These are phyloP conservation scores for Nicotiana tabacum DNA, from an alignment of 257 asterid species.

Conservation along the genomic window DNA sequence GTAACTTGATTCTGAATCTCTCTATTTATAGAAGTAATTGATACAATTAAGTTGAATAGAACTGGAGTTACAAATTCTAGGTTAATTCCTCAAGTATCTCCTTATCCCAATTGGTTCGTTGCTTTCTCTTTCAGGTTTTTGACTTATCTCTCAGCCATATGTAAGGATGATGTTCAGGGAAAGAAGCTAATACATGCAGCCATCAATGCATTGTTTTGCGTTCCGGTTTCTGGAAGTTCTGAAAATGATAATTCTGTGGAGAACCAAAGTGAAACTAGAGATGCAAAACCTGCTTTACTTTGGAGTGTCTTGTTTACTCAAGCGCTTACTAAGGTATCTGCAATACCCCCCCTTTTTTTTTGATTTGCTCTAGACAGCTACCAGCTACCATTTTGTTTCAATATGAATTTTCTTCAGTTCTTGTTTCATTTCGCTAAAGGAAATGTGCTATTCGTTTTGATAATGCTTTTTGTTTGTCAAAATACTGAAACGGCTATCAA, in stretches of 20 bases:
- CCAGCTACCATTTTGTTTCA: not conserved
- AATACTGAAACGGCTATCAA: not conserved
- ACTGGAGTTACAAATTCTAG: not conserved
- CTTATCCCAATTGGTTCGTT: constrained; percentile 2
- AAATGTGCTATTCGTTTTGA: not conserved
- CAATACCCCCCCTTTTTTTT: constrained; percentile 1
- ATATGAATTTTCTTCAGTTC: not conserved
- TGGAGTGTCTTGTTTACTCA: constrained; percentile 74
- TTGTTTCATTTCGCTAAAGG: not conserved
- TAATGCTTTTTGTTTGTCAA: not conserved
- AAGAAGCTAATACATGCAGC: constrained; percentile 60
- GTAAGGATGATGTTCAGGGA: constrained; percentile 61
- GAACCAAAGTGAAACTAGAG: constrained; percentile 16
- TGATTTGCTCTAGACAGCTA: not conserved
- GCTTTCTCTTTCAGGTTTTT: constrained; percentile 56
- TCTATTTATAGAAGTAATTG: not conserved
- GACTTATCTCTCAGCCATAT: constrained; percentile 63
- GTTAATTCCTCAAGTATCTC: constrained; percentile 16
- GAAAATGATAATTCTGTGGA: constrained; percentile 24
- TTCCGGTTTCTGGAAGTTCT: constrained; percentile 30
- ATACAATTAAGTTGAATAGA: not conserved
- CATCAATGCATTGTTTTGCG: constrained; percentile 51
- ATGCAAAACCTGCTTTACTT: constrained; percentile 61
- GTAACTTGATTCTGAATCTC: not conserved
- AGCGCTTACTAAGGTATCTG: constrained; percentile 52